Percentiles rank a stretch among this genome's conserved stretches.
Conservation (phyloP, 2,329 filamentous ascomycete genomes). For the Berkeleyomyces rouxiae region DNA sequence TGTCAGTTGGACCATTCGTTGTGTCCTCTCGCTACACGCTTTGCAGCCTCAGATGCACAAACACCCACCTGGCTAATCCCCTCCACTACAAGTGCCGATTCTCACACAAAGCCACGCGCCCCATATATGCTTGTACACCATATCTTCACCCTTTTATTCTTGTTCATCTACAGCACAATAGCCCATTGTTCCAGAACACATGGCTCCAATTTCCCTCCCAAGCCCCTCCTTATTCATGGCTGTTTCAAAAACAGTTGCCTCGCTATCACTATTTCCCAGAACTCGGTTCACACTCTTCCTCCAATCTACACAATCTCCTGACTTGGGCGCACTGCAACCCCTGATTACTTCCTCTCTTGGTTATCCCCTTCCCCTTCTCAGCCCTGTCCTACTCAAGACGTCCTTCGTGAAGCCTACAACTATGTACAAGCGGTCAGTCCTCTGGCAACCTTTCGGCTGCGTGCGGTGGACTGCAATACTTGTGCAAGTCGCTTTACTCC, state of each 20-base stretch:
- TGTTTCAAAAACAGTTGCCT: background rate
- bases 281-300: conserved; percentile 1
- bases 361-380: background rate
- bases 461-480: too few species aligned
- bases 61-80: background rate
- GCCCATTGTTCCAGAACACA: conserved; percentile 1
- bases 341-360: background rate
- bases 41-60: background rate
- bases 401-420: background rate
- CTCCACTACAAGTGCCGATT: background rate
- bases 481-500: background rate
- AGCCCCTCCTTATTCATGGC: background rate
- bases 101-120: too few species aligned
- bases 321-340: background rate
- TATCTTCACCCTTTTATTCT: background rate
- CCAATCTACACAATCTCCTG: background rate
- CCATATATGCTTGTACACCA: too few species aligned
- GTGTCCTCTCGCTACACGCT: background rate
- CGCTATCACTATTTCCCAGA: conserved; percentile 4
- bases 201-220: conserved; percentile 1
- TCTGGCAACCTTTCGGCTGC: background rate
- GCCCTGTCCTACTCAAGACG: background rate
- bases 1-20: background rate
- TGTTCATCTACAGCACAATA: background rate
- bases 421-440: background rate